Evolutionary conservation across 192 early-diverging fungal genomes (phyloP).

Genomic region (Rhizophagus prolifer): DNA sequence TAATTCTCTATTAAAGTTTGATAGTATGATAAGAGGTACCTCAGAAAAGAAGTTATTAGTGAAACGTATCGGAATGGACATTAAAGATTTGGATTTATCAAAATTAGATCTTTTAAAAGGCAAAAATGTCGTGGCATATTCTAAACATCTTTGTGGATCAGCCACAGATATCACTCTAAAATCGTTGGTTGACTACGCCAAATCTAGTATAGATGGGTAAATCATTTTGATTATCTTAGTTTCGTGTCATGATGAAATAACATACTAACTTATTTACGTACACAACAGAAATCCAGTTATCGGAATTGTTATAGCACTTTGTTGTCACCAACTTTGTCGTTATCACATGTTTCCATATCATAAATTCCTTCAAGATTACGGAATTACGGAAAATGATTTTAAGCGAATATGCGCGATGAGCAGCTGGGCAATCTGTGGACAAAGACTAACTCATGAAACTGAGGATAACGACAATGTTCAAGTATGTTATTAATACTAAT

Average conservation of each 20-base stretch:
- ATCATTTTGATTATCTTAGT: background rate
- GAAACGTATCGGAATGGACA: conserved; percentile 71
- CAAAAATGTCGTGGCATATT: conserved; percentile 64
- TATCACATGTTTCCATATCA: conserved; percentile 72
- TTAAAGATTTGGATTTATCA: conserved; percentile 80
- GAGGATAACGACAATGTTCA: conserved; percentile 30
- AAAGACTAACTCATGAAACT: conserved; percentile 35
- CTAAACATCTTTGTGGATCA: conserved; percentile 90
- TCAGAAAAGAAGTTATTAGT: conserved; percentile 45
- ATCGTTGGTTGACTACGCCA: conserved; percentile 59
- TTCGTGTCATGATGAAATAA: background rate
- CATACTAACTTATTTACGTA: background rate
- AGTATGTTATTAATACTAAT: background rate
- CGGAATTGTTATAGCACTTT: conserved; percentile 82
- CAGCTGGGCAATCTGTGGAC: conserved; percentile 75
- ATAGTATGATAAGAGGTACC: conserved; percentile 41
- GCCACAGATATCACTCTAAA: conserved; percentile 86
- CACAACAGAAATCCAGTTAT: conserved; percentile 46
- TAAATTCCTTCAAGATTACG: conserved; percentile 55
- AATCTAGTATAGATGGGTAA: conserved; percentile 32
- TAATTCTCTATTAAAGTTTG: conserved; percentile 34
- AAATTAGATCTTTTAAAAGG: conserved; percentile 45
- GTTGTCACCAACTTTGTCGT: conserved; percentile 84
- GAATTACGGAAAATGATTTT: conserved; percentile 58
- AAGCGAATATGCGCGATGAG: conserved; percentile 64